Conservation (phyloP, 257 asterid species). For the Forsythia suspensa region DNA sequence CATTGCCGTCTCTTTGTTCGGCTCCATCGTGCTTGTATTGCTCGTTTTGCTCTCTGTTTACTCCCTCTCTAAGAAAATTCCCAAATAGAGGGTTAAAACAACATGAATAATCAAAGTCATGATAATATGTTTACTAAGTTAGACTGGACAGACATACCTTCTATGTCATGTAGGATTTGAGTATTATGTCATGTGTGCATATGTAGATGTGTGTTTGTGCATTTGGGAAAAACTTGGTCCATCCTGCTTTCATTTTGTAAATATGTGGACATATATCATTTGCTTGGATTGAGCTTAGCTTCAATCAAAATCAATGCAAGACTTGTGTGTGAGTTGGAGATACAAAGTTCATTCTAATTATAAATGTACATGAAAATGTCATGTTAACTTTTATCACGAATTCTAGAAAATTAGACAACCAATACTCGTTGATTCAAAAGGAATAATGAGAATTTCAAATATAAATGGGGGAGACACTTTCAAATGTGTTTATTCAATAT, state of each 20-base stretch:
- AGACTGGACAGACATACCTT: background rate
- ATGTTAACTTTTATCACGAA: no score
- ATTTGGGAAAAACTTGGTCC: constrained; percentile 12
- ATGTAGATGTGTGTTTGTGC: constrained; percentile 26
- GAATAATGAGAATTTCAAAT: no score
- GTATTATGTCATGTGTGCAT: constrained; percentile 26
- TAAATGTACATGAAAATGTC: background rate
- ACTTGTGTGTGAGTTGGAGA: background rate
- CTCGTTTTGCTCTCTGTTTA: constrained; percentile 56
- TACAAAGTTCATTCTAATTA: no score
- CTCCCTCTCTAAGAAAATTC: constrained; percentile 67
- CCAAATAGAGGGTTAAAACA: constrained; percentile 36
- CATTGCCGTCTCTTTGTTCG: constrained; percentile 50
- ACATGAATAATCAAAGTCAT: background rate
- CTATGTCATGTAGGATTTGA: background rate
- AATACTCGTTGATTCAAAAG: background rate
- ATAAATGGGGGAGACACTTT: no score
- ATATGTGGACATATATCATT: background rate
- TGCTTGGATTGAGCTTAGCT: constrained; percentile 9
- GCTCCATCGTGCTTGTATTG: constrained; percentile 45
- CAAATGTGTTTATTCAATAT: no score
- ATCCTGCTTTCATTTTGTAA: background rate
- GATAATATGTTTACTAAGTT: background rate
- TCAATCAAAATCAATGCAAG: background rate
- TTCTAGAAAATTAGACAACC: background rate